Percentiles rank a stretch among this genome's conserved stretches.
Evolutionary conservation across 805 yeast species (phyloP).

Genomic region (Candida multigemmis): DNA sequence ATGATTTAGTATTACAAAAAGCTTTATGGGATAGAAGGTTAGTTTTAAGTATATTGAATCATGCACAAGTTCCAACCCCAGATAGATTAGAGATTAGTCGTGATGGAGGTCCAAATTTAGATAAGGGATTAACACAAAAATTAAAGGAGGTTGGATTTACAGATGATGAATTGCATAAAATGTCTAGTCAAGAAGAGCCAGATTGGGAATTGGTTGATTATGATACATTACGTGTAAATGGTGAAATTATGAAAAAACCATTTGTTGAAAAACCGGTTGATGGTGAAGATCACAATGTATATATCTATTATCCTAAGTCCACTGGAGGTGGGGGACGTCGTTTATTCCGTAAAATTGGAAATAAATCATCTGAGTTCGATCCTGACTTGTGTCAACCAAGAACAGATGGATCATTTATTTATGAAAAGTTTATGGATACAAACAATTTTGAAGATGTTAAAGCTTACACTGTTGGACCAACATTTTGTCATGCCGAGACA

Average conservation of each 20-base stretch:
- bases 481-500: conserved; percentile 95
- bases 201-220: conserved; percentile 77
- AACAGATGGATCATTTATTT: conserved; percentile 83
- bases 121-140: conserved; percentile 36
- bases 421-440: conserved; percentile 94
- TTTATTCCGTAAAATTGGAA: conserved; percentile 90
- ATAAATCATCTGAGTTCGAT: conserved; percentile 93
- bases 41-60: conserved; percentile 69
- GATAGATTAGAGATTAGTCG: conserved; percentile 79
- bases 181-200: conserved; percentile 68
- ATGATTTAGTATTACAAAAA: conserved; percentile 86
- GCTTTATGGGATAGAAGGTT: conserved; percentile 96
- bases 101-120: conserved; percentile 93
- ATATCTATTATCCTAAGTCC: conserved; percentile 77
- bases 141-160: conserved; percentile 37
- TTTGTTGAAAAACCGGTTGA: conserved; percentile 98
- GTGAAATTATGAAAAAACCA: conserved; percentile 69
- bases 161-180: conserved; percentile 40
- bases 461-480: conserved; percentile 92
- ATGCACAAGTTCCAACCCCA: conserved; percentile 85
- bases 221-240: conserved; percentile 70
- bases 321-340: conserved; percentile 98
- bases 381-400: conserved; percentile 67
- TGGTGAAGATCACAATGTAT: conserved; percentile 97
- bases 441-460: conserved; percentile 98